A percentile compares a stretch with the other conserved stretches of the same genome.
phyloP scores from a whole-genome alignment of 2,329 filamentous ascomycete genomes.

The Trichoderma hamatum region DNA sequence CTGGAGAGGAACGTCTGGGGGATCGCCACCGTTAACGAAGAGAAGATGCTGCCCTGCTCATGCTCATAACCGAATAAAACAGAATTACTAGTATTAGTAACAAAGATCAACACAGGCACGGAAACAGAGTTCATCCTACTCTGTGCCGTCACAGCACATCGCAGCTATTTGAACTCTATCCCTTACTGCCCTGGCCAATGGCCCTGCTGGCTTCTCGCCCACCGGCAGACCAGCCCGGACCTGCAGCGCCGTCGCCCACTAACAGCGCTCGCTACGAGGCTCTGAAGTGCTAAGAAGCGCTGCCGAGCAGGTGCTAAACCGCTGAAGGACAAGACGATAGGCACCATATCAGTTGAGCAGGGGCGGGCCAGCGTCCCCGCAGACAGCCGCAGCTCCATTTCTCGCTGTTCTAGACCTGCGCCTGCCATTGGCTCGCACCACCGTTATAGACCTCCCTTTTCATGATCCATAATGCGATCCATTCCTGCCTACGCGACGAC shows the following conservation, averaged over 20 bases:
- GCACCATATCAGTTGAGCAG: not conserved
- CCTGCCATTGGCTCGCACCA: conserved; percentile 8
- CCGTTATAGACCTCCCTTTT: conserved; percentile 2
- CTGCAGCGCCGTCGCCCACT: not conserved
- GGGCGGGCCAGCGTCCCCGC: conserved; percentile 1
- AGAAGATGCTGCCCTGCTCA: not conserved
- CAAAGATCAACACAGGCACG: not conserved
- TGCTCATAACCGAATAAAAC: not conserved
- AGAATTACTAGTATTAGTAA: not conserved
- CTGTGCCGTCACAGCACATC: not conserved
- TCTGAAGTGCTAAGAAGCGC: not conserved
- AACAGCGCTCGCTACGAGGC: not conserved
- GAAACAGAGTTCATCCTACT: not conserved
- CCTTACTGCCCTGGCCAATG: conserved; percentile 9
- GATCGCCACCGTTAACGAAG: conserved; percentile 2
- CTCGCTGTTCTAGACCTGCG: conserved; percentile 9
- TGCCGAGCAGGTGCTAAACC: not conserved
- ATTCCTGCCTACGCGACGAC: not conserved
- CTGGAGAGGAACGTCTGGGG: not conserved
- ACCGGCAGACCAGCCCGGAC: not conserved
- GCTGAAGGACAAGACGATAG: not conserved
- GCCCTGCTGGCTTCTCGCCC: too few relatives aligned
- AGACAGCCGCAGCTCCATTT: conserved; percentile 22
- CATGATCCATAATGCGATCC: not conserved
- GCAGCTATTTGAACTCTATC: conserved; percentile 17